A percentile compares a stretch with the other conserved stretches of the same genome.
phyloP scores from a whole-genome alignment of 2,329 filamentous ascomycete species.

The Erysiphe pisi region DNA sequence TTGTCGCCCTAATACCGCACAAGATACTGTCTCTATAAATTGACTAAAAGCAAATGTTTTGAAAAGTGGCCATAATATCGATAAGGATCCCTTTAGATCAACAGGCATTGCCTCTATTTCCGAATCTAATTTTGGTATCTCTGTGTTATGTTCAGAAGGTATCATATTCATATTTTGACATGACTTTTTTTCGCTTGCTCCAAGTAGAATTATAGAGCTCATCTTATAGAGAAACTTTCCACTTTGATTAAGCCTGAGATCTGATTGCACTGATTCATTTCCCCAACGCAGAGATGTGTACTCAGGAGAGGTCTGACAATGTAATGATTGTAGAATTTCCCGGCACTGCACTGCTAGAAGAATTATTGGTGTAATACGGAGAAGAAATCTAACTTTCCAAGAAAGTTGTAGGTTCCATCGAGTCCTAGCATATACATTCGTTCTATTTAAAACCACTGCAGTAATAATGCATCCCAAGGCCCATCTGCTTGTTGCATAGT shows the following conservation, averaged over 20 bases:
- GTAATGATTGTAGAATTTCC: conserved; percentile 67
- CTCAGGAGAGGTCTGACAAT: conserved; percentile 75
- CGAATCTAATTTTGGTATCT: conserved; percentile 32
- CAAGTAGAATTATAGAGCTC: conserved; percentile 61
- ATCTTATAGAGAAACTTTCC: conserved; percentile 61
- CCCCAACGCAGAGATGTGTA: conserved; percentile 62
- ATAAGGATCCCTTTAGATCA: conserved; percentile 56
- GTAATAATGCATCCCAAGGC: conserved; percentile 76
- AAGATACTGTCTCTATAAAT: conserved; percentile 78
- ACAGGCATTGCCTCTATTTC: conserved; percentile 28
- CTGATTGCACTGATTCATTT: conserved; percentile 51
- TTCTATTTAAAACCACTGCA: conserved; percentile 79
- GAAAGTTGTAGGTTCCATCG: conserved; percentile 65
- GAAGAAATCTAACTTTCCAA: conserved; percentile 58
- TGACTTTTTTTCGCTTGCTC: conserved; percentile 61
- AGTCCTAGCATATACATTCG: conserved; percentile 85
- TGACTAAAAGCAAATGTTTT: conserved; percentile 61
- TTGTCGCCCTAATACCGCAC: conserved; percentile 72
- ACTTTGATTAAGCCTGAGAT: conserved; percentile 58
- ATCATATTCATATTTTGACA: conserved; percentile 68
- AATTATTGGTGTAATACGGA: conserved; percentile 61
- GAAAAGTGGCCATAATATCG: conserved; percentile 64
- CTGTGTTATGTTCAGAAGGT: conserved; percentile 43
- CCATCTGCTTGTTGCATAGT: conserved; percentile 86
- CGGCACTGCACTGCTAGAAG: conserved; percentile 59